A percentile compares a stretch with the other conserved stretches of the same genome.
These are phyloP conservation scores for Pulveroboletus sp. DNA, from an alignment of 768 basidiomycete genomes.

Conservation along the genomic window DNA sequence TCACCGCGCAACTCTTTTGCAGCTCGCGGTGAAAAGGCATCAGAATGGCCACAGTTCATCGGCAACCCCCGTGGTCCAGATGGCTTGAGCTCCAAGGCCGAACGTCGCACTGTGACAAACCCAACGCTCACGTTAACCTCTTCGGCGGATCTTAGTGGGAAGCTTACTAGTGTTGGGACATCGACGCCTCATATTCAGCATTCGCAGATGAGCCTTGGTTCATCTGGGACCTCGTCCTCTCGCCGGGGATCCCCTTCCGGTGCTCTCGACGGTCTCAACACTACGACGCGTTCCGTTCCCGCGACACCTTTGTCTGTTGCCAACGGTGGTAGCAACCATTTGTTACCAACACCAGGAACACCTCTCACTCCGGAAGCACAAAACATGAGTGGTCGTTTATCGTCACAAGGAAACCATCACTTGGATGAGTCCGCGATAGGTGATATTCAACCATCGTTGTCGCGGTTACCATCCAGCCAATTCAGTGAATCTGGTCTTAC, in stretches of 20 bases:
- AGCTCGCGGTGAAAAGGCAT: constrained; percentile 66
- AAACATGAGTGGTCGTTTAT: constrained; percentile 60
- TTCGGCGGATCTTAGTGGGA: constrained; percentile 48
- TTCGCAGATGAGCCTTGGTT: constrained; percentile 43
- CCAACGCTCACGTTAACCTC: constrained; percentile 65
- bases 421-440: constrained; percentile 48
- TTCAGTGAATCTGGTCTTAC: constrained; percentile 55
- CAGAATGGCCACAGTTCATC: constrained; percentile 93
- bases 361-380: constrained; percentile 64
- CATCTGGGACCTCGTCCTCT: constrained; percentile 45
- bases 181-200: constrained; percentile 66
- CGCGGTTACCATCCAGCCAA: constrained; percentile 57
- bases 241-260: constrained; percentile 75
- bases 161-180: constrained; percentile 46
- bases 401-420: constrained; percentile 42
- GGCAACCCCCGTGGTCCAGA: constrained; percentile 63
- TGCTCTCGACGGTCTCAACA: constrained; percentile 56
- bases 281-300: constrained; percentile 75
- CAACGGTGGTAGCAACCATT: constrained; percentile 41
- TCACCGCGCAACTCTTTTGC: constrained; percentile 63
- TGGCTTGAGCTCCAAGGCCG: constrained; percentile 47
- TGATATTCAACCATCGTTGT: constrained; percentile 72
- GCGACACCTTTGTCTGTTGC: constrained; percentile 70
- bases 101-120: constrained; percentile 73
- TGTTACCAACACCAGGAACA: constrained; percentile 62